Evolutionary conservation across 2,329 filamentous ascomycete genomes (phyloP).

Genomic region (Geosmithia morbida): DNA sequence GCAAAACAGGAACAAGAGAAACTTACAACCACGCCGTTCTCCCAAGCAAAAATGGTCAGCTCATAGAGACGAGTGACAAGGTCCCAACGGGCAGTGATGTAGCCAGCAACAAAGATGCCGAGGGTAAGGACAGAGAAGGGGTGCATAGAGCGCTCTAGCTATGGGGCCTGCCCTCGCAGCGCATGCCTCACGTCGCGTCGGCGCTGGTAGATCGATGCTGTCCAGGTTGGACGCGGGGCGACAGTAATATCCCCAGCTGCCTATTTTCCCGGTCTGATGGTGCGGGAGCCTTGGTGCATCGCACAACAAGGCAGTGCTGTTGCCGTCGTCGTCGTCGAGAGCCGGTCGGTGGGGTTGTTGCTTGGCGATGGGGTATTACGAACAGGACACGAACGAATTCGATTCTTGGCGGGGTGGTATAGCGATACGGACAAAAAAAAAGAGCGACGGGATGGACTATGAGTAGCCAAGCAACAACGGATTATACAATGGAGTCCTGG

Average conservation of each 20-base stretch:
- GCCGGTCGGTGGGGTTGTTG: background rate
- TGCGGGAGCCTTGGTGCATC: background rate
- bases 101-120: constrained; percentile 97
- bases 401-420: background rate
- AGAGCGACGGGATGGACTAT: no score
- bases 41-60: constrained; percentile 92
- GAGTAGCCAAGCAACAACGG: no score
- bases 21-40: constrained; percentile 90
- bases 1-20: background rate
- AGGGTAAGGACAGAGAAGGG: constrained; percentile 91
- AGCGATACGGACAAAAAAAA: background rate
- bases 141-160: constrained; percentile 56
- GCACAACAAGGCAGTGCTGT: background rate
- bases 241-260: background rate
- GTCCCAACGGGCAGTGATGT: constrained; percentile 98
- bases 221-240: background rate
- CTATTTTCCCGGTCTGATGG: background rate
- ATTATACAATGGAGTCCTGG: no score
- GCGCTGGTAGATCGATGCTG: background rate
- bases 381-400: background rate
- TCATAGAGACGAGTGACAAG: constrained; percentile 95
- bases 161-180: background rate
- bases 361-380: background rate
- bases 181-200: background rate
- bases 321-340: background rate